These are phyloP conservation scores for Lyophyllum decastes DNA, from an alignment of 768 basidiomycete genomes.

Conservation along the genomic window DNA sequence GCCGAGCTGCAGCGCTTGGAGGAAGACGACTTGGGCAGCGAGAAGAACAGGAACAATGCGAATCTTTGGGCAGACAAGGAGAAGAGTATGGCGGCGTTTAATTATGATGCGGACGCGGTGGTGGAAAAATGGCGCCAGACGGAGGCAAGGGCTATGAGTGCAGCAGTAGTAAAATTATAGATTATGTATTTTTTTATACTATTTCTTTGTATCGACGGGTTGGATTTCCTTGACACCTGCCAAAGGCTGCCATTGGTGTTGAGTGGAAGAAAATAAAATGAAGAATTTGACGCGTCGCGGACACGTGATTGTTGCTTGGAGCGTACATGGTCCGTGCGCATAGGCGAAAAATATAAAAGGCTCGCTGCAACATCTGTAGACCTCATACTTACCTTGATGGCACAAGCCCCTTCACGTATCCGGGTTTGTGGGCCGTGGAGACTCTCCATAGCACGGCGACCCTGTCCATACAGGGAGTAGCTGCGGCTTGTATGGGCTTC, in stretches of 20 bases:
- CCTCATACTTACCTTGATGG: conserved; percentile 70
- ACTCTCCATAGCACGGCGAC: conserved; percentile 73
- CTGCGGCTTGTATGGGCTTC: conserved; percentile 57
- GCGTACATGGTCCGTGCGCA: conserved; percentile 4
- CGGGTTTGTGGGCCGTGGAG: conserved; percentile 59
- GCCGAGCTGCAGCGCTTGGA: conserved; percentile 24
- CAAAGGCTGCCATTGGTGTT: neutral
- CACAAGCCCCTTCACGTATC: conserved; percentile 55
- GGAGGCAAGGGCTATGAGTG: neutral
- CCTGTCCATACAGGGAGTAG: conserved; percentile 64
- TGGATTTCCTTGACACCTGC: neutral
- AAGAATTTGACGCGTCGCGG: no score
- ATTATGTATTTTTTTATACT: neutral
- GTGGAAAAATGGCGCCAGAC: conserved; percentile 49
- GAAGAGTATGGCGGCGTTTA: conserved; percentile 48
- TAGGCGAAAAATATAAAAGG: neutral
- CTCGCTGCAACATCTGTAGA: conserved; percentile 3
- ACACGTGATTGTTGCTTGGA: neutral
- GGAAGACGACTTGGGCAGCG: neutral
- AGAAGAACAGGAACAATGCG: conserved; percentile 30
- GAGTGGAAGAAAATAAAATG: no score
- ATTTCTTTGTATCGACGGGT: neutral
- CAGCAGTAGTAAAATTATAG: conserved; percentile 5
- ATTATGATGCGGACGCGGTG: conserved; percentile 55
- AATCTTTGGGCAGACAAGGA: conserved; percentile 60